Conservation (phyloP, 192 early-diverging fungal genomes). For the Thamnidium elegans region DNA sequence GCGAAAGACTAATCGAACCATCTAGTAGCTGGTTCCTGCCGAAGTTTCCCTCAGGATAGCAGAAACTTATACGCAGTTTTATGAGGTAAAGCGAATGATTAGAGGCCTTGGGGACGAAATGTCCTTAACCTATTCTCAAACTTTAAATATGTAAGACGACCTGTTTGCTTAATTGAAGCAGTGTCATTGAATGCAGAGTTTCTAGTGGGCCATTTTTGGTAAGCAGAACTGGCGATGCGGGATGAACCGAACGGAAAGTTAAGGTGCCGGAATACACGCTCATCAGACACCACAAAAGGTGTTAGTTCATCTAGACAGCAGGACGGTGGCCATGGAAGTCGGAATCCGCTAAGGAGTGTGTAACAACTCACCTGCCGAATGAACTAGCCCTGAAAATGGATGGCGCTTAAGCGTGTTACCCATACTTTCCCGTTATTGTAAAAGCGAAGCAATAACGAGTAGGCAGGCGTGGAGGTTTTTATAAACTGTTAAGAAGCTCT, state of each 20-base stretch:
- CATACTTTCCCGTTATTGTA: conserved; percentile 63
- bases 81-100: conserved; percentile 84
- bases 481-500: conserved; percentile 48
- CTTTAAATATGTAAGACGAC: conserved; percentile 80
- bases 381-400: conserved; percentile 74
- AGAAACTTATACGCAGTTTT: conserved; percentile 72
- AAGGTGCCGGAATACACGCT: conserved; percentile 48
- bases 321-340: conserved; percentile 84
- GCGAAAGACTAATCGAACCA: conserved; percentile 84
- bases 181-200: conserved; percentile 68
- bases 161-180: conserved; percentile 67
- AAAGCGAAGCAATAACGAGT: conserved; percentile 59
- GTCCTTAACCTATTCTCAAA: conserved; percentile 75
- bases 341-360: conserved; percentile 78
- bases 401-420: conserved; percentile 76
- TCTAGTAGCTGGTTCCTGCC: conserved; percentile 84
- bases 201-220: conserved; percentile 88
- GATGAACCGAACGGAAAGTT: conserved; percentile 81
- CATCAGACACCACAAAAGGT: conserved; percentile 79
- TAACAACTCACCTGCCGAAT: conserved; percentile 62
- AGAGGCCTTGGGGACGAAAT: conserved; percentile 73
- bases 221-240: conserved; percentile 87
- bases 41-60: conserved; percentile 83
- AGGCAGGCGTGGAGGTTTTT: conserved; percentile 61
- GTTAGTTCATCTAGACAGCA: conserved; percentile 79